Evolutionary conservation across 768 basidiomycete species (phyloP), one percentile per base, ranked within the genome.

Genomic region (Phylloporus sp.): DNA sequence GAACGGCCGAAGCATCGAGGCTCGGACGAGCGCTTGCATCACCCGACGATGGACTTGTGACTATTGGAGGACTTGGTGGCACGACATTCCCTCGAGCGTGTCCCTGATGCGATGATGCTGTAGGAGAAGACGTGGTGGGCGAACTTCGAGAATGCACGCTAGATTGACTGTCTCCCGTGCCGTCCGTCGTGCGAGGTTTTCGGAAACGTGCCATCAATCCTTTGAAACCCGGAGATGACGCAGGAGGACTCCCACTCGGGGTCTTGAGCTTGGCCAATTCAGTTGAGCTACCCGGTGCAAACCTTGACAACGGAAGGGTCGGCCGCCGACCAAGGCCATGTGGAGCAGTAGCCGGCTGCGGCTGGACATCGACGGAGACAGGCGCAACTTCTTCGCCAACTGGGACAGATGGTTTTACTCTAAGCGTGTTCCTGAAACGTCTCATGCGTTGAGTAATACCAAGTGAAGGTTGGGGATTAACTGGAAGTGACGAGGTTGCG

Each of bases 151-250:
- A 63, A 50, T 63, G 55, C 36, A 58, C 45, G 34, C 64, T 68
- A 7, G 64, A 69, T 39, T 56, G 56, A 28, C 67, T 56, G 53
- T 64, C 58, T 28, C 54, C 62, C 21, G 48, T 9, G 20, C 50
- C 50, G 39, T 69, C 65, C 33, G 50, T 22, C 20, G 62, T 52
- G 36, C 68, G 67, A 29, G 66, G 60, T 47, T 56, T 70, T 29
- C 86, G 76, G 62, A 90, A 86, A 24, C 85, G 80, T 23, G 86
- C 79, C 78, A 91, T 89, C 64, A 91, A 83, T 13, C 87, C 83
- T 63, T 80, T 86, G 21, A 90, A 59, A 18, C 86, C 83, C 27
- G 88, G 88, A 17, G 81, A 74, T 22, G 84, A 80, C 4, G 85
- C 78, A 54, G 84, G 81, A n/a, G 84, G 83, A 49, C 76, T 79